phyloP scores from a whole-genome alignment of 2,329 filamentous ascomycete genomes.

The Botrytis pseudocinerea region DNA sequence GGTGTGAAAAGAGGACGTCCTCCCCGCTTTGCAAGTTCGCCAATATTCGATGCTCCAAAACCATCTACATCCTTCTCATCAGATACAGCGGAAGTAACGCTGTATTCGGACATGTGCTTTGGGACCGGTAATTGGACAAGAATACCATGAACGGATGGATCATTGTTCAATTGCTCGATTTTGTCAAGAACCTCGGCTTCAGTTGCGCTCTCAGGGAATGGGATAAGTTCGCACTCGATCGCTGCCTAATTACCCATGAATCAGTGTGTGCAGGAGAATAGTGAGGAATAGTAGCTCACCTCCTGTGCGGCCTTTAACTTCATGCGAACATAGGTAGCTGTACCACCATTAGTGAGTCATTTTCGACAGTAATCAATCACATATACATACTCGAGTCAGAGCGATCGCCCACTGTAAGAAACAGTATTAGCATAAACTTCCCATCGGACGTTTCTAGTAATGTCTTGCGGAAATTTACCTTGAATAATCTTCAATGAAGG shows the following conservation, averaged over 20 bases:
- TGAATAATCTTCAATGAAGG: slow-evolving; percentile 94
- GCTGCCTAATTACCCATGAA: slow-evolving; percentile 63
- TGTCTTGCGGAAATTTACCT: slow-evolving; percentile 53
- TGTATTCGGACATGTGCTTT: slow-evolving; percentile 84
- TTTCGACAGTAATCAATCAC: slow-evolving; percentile 1
- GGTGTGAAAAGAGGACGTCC: slow-evolving; percentile 87
- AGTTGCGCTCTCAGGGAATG: slow-evolving; percentile 77
- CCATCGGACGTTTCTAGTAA: neutral
- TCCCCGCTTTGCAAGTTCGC: slow-evolving; percentile 93
- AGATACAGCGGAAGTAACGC: slow-evolving; percentile 83
- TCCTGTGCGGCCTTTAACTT: slow-evolving; percentile 96
- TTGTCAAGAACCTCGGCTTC: slow-evolving; percentile 84
- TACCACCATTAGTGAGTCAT: slow-evolving; percentile 15
- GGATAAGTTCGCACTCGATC: slow-evolving; percentile 83
- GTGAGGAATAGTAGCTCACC: slow-evolving; percentile 50
- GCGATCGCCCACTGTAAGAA: slow-evolving; percentile 74
- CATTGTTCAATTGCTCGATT: slow-evolving; percentile 81
- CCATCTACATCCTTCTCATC: slow-evolving; percentile 98
- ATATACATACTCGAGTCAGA: slow-evolving; percentile 80
- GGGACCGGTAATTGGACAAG: slow-evolving; percentile 92
- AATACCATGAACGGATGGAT: slow-evolving; percentile 83
- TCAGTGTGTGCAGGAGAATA: slow-evolving; percentile 11
- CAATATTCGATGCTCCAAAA: slow-evolving; percentile 91
- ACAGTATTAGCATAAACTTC: slow-evolving; percentile 28
- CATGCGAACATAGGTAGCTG: slow-evolving; percentile 98